Base-by-base conservation (phyloP, 306 rosid species). In the Pyrus betulifolia region DNA sequence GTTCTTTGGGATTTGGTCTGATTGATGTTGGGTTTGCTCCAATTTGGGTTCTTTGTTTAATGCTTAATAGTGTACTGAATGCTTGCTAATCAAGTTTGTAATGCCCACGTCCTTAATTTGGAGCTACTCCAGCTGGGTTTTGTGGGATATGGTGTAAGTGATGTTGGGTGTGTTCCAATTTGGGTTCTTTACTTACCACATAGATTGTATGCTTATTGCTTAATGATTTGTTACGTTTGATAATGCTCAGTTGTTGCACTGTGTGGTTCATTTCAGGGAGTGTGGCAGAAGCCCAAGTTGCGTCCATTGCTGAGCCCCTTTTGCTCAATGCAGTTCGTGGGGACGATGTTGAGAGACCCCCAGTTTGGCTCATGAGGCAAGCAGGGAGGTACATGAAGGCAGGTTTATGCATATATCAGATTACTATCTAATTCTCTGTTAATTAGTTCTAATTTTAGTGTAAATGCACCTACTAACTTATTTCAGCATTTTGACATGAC, bases 331-430 rank as follows among this genome's bases (percentile, higher is more conserved):
- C 97, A 28, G 97, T 86, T 82, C 90, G 92, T 60, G 96, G 96
- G 22, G 68, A 77, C 59, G 89, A 89, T 76, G 92, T 95, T 45
- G 99, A 92, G 40, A 90, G 99, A 60, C 99, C 99, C 49, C 99
- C 99, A 3, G 99, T 95, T 88, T 95, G 99, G 99, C 95, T 95
- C 67, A 95, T 95, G 99, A 89, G 99, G 84, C 99, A 95, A 86
- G 99, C 99, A 23, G 99, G 99, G 96, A 91, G 98, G 92, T 93
- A 93, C 84, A 93, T 93, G 98, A 93, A 93, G 98, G 98, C 92
- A 91, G 90, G 96, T 91, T 69, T 44, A 78, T 69, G 70, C 78
- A 82, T 64, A 27, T 78, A 28, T 45, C 21, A 8, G 21, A 35
- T 22, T 80, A 35, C 85, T 23, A 54, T 63, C 13, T 61, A 40